Conservation (phyloP, 83 land plant species). For the Thuja plicata region DNA sequence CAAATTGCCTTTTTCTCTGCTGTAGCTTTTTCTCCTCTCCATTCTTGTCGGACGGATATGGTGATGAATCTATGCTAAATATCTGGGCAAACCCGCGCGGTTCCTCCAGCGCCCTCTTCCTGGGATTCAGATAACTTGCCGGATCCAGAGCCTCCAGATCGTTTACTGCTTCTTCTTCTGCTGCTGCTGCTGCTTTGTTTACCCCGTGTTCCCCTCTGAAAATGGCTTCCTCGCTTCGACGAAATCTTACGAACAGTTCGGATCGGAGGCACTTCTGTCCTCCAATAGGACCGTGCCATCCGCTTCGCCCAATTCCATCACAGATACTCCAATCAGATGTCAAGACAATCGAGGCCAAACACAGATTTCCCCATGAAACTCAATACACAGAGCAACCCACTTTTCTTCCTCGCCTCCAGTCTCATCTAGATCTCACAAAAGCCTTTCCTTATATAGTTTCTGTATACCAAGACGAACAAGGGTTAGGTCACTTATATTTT, state of each 20-base stretch:
- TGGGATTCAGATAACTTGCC: background rate
- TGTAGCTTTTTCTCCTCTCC: constrained; percentile 11
- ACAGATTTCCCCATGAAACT: background rate
- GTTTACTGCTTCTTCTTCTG: background rate
- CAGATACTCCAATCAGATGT: background rate
- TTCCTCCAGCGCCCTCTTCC: constrained; percentile 20
- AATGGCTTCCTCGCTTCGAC: background rate
- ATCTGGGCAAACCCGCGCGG: constrained; percentile 11
- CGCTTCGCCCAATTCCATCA: constrained; percentile 31
- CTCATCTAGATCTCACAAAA: background rate
- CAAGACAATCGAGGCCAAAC: background rate
- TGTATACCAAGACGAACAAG: background rate
- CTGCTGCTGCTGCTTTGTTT: constrained; percentile 7
- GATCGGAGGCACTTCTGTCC: constrained; percentile 9
- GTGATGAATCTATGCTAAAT: constrained; percentile 8
- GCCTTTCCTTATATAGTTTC: background rate
- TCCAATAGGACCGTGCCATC: constrained; percentile 23
- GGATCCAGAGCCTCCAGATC: constrained; percentile 24
- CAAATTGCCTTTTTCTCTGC: background rate
- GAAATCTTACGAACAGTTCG: constrained; percentile 31
- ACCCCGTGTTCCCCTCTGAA: constrained; percentile 44
- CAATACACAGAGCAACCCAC: background rate
- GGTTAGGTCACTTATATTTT: background rate
- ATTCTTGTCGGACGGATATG: constrained; percentile 24
- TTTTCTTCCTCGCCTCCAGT: background rate